Evolutionary conservation across 2,329 filamentous ascomycete species (phyloP), one percentile per base, ranked within the genome.

Genomic region (Penicillium sp.): DNA sequence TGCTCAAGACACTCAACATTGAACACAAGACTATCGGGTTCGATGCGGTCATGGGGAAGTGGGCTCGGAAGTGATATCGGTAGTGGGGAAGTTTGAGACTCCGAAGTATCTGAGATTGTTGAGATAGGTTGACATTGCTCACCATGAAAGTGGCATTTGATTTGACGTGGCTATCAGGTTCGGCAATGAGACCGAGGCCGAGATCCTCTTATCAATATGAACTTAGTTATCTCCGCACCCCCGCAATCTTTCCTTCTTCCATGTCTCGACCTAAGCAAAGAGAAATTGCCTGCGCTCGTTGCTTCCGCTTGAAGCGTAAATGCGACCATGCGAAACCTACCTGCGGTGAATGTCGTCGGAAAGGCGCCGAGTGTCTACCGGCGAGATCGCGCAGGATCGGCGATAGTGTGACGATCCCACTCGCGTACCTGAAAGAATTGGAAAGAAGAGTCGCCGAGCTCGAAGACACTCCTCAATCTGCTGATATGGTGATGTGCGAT

Each of bases 1-100:
- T 88, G 85, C 76, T 89, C 15, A 80, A 79, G 58, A 83, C 79
- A 28, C 72, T 88, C 53, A 85, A 86, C 62, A 81, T 88, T 51
- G 83, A 87, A 50, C 69, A 82, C 4, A 72, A 78, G 45, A 64
- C 81, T n/a, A 85, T 89, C 58, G 85, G 85, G 5, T 88, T 81
- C 65, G 83, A 86, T 67, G 76, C 77, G 52, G 68, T 74, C 12
- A 68, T 72, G 48, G 81, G 86, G 65, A 74, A 75, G 64, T 88
- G 85, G 85, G 70, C 78, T 46, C 64, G 60, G 44, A 47, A 51
- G 13, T 66, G 53, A 42, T 42, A 4, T 16, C 39, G 15, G 15
- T 12, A 42, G 7, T 23, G 23, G 15, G 41, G 16, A n/a, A n/a
- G n/a, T 6, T 21, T 18, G 18, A 36, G 33, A 9, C 33, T n/a